Base-by-base conservation (phyloP, 495 filamentous ascomycete species). In the Talaromyces liani region DNA sequence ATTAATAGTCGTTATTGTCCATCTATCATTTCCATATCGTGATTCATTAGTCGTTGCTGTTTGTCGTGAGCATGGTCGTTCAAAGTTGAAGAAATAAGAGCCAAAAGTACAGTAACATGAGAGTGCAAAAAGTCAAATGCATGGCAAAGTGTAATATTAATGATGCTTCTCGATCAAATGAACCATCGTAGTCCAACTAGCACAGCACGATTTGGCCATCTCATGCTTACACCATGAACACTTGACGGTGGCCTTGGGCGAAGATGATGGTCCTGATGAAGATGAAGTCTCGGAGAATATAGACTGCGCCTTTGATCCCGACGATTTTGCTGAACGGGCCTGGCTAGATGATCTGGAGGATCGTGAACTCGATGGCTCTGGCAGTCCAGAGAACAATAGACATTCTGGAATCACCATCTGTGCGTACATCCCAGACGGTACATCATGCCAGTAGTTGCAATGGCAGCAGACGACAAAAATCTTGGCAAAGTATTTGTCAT, bases 371-470 rank as follows among this genome's bases (percentile, higher is more conserved):
- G 58, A 29, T 9, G 58, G 39, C 29, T 31, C 60, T 4, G 39
- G 22, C 25, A 51, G 18, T 22, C 45, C 45, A 0, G 60, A 51
- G 24, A 62, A 62, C 20, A 53, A 9, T n/a, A 62, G 41, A 54
- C 78, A 79, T 62, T 88, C 85, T 9, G 86, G 83, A 66, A 83
- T 84, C 20, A 86, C 85, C 80, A 91, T 88, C 68, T 82, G 88
- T 61, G 89, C 85, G 68, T 92, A 92, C 58, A 90, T 77, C 51
- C 87, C 85, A 9, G 85, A 87, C 9, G 90, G 90, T 72, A 91
- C 83, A 67, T 92, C 90, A 72, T 92, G 88, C 82, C 88, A 92
- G 72, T 87, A 91, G 61, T 87, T 87, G 80, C 90, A 93, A 61
- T 79, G 83, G 71, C 90, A 93, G 71, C 90, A 93, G 62, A 92